Evolutionary conservation across 2,329 filamentous ascomycete genomes (phyloP).

Genomic region (Penicillium hordei): DNA sequence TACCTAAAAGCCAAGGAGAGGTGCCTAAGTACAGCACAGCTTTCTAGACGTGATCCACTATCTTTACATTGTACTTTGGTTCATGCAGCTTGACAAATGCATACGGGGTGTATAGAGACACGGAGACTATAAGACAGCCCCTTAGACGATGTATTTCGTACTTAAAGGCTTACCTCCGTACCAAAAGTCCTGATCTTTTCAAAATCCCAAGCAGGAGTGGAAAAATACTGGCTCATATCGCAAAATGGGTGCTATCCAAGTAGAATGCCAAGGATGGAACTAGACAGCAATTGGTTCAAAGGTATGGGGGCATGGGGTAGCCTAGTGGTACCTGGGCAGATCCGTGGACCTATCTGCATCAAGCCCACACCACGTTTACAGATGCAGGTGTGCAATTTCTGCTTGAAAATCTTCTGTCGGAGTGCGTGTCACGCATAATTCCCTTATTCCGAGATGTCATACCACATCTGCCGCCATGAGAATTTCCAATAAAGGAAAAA

Average conservation of each 20-base stretch:
- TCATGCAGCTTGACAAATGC: no score
- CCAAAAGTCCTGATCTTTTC: neutral
- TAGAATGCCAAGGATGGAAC: neutral
- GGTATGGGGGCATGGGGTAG: neutral
- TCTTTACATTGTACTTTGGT: no score
- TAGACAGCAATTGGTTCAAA: neutral
- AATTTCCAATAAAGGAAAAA: no score
- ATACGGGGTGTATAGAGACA: no score
- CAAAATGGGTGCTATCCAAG: neutral
- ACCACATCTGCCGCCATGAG: neutral
- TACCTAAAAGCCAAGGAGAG: no score
- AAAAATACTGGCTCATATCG: neutral
- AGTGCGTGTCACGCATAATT: neutral
- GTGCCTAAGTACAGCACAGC: no score
- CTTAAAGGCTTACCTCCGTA: no score
- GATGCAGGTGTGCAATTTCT: neutral
- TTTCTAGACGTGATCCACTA: no score
- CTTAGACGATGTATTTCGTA: no score
- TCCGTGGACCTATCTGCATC: neutral
- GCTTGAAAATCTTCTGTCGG: neutral
- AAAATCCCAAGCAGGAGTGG: neutral
- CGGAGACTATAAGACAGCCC: no score
- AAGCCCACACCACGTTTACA: neutral
- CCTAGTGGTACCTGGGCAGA: neutral
- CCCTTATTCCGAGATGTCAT: neutral